Evolutionary conservation across 2,329 filamentous ascomycete genomes (phyloP).

Genomic region (Fusarium veterinarium): DNA sequence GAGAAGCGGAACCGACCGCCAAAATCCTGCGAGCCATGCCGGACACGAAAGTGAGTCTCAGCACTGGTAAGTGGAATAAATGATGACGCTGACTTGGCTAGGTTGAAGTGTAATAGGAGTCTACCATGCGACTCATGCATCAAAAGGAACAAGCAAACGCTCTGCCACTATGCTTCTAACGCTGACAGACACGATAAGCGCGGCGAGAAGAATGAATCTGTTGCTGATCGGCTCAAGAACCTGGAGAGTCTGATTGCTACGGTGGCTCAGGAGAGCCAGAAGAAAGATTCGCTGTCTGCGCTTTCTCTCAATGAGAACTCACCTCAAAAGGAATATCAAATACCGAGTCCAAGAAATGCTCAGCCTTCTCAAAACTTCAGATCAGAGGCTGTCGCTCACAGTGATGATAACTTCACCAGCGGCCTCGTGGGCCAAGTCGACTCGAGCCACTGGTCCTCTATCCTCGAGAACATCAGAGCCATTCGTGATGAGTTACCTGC

Average conservation of each 20-base stretch:
- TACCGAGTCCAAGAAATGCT: background rate
- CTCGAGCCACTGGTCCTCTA: constrained; percentile 50
- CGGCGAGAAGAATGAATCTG: background rate
- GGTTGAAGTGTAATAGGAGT: constrained; percentile 49
- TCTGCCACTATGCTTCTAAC: constrained; percentile 48
- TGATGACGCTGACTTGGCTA: background rate
- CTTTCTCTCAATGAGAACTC: accelerated
- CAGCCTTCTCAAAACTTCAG: accelerated
- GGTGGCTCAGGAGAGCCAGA: background rate
- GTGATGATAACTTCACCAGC: accelerated
- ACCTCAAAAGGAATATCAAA: accelerated
- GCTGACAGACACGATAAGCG: constrained; percentile 33
- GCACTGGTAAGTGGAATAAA: accelerated
- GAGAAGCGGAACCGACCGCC: constrained; percentile 51
- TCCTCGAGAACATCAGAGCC: constrained; percentile 50
- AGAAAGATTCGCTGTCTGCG: too few species aligned
- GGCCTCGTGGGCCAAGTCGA: constrained; percentile 42
- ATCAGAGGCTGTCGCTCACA: accelerated
- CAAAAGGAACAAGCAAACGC: constrained; percentile 35
- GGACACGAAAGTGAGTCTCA: constrained; percentile 46
- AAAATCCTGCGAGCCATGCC: constrained; percentile 51
- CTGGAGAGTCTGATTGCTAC: constrained; percentile 46
- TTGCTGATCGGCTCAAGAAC: constrained; percentile 44
- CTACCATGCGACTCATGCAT: constrained; percentile 49
- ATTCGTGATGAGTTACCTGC: constrained; percentile 47